Evolutionary conservation across 2,329 filamentous ascomycete genomes (phyloP).

Genomic region (Penicillium hordei): DNA sequence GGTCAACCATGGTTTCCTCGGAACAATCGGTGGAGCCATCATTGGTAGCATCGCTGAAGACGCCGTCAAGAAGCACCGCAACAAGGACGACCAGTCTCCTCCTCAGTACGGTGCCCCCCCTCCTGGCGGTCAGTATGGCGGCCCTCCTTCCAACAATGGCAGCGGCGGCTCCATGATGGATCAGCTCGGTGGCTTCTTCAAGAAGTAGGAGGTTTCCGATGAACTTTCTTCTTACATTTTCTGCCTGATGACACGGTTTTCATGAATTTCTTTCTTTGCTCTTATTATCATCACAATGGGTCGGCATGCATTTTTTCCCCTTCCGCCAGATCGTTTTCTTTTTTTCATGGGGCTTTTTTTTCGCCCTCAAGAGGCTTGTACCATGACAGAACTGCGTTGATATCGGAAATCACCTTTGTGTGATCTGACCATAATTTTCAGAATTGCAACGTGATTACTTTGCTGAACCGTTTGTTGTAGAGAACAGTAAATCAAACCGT

Average conservation of each 20-base stretch:
- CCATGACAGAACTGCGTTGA: conserved; percentile 19
- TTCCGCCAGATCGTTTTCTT: conserved; percentile 12
- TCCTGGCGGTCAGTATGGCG: conserved; percentile 23
- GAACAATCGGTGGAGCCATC: conserved; percentile 50
- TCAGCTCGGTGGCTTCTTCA: conserved; percentile 40
- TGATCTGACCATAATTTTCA: conserved; percentile 11
- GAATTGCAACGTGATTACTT: conserved; percentile 14
- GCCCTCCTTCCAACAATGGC: conserved; percentile 21
- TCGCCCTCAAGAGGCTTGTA: conserved; percentile 8
- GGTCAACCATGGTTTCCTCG: conserved; percentile 50
- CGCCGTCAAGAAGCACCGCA: conserved; percentile 44
- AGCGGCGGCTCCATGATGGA: conserved; percentile 31
- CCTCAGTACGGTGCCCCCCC: conserved; percentile 13
- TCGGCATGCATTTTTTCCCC: conserved; percentile 14
- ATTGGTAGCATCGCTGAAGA: conserved; percentile 49
- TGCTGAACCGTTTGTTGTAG: neutral
- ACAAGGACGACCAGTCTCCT: conserved; percentile 36
- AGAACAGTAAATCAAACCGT: neutral
- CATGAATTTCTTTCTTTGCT: conserved; percentile 26
- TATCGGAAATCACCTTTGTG: conserved; percentile 11
- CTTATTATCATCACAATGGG: conserved; percentile 11
- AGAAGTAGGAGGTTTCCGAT: conserved; percentile 31
- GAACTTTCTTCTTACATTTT: conserved; percentile 6
- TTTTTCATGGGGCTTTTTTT: conserved; percentile 5
- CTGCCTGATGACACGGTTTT: conserved; percentile 17